Base-by-base conservation (phyloP, 73 alveolate genomes). In the Paramecium pentaurelia region DNA sequence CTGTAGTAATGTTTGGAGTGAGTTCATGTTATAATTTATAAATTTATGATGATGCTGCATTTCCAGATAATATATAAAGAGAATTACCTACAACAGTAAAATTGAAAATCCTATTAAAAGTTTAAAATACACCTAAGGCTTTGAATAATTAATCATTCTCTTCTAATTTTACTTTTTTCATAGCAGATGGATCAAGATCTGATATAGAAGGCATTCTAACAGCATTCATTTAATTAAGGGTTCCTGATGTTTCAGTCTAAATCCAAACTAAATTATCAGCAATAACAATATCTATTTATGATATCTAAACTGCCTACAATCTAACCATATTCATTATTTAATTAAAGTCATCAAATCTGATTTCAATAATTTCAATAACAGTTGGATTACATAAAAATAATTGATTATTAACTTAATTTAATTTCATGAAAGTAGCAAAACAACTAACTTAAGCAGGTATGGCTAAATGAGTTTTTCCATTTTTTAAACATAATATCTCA, bases 201-300 rank as follows among this genome's bases (percentile, higher is more conserved):
- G 34, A 73, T 34, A 64, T 64, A 0, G 84, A 64, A 11, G 87
- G 87, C 18, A 30, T 32, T 27, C 47, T 73, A n/a, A 37, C 18
- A 37, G 40, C 32, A 37, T 37, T 73, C 87, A 73, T 73, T n/a
- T 73, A 30, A 73, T 73, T 73, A 6, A 73, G 54, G 8, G 60
- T 37, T 20, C 87, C 34, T 12, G 59, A 20, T 32, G 54, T 37
- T 73, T 73, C 87, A 14, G 87, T 73, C 32, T 73, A 20, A 34
- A 73, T 73, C 87, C 87, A 73, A n/a, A 73, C 64, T 11, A 73
- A 73, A 73, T 34, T 38, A 30, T 34, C 84, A 25, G 51, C 84
- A 64, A 64, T 64, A 1, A 64, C 84, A 32, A 64, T 34, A 32
- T 64, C 47, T 28, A 64, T 32, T 32, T 14, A 10, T 32, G 84